Base-by-base conservation (phyloP, 495 filamentous ascomycete genomes). In the Jackrogersella multiformis region DNA sequence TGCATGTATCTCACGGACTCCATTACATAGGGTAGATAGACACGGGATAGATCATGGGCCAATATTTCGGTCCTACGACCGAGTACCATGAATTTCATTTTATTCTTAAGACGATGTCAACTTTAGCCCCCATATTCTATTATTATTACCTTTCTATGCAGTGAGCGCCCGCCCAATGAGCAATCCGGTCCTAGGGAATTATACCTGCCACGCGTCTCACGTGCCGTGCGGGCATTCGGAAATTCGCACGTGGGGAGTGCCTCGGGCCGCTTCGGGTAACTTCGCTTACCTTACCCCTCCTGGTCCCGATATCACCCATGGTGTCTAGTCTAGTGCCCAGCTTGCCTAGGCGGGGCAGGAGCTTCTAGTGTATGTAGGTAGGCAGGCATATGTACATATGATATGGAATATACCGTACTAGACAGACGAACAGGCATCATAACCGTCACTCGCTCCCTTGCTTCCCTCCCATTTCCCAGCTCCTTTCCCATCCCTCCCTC, bases 31-130 rank as follows among this genome's bases (percentile, higher is more conserved):
- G 45, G 36, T 32, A 46, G 42, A 46, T 72, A 68, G 59, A 73
- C 35, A 38, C 9, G 66, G 66, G n/a, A 75, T 75, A 75, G 70
- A 75, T 34, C 61, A 63, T 66, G 56, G 61, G 35, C 42, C 7
- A 21, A 49, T 28, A 53, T 16, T 38, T 61, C 23, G 57, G 67
- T 53, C 62, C 10, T 69, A 34, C 67, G 24, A 46, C 45, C 56
- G 39, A 53, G 30, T 36, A 56, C 61, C 67, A 65, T 70, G 67
- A 58, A 65, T 70, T 57, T 70, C 67, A 61, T 70, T 61, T 61
- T 20, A 42, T 59, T 32, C 35, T 55, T 15, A 46, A 45, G 41
- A 1, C n/a, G 66, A 60, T 45, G 51, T 24, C 54, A 53, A 57
- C 56, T n/a, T 26, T 7, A 34, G 16, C 24, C 7, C 26, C 1